Evolutionary conservation across 179 eudicot species (phyloP).

Genomic region (Gypsophila paniculata): DNA sequence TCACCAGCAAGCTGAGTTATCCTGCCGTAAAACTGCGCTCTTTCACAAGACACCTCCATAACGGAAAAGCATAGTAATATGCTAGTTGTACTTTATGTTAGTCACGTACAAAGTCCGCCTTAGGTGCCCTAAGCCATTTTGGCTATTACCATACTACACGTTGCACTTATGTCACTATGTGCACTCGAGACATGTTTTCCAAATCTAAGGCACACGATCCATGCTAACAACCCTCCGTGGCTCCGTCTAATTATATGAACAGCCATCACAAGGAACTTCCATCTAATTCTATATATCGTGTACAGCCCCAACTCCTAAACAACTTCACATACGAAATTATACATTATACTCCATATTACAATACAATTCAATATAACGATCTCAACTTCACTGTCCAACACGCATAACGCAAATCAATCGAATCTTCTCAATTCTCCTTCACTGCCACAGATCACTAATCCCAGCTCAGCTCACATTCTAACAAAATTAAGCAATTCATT

Average conservation of each 20-base stretch:
- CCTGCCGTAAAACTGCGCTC: neutral
- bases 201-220: too few relatives aligned
- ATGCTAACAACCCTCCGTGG: neutral
- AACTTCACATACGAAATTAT: neutral
- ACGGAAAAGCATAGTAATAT: too few relatives aligned
- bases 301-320: neutral
- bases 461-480: neutral
- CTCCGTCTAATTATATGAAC: neutral
- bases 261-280: neutral
- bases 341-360: too few relatives aligned
- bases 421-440: neutral
- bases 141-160: too few relatives aligned
- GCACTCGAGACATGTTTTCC: too few relatives aligned
- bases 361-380: neutral
- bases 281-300: neutral
- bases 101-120: too few relatives aligned
- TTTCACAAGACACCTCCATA: neutral
- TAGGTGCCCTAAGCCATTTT: too few relatives aligned
- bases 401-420: too few relatives aligned
- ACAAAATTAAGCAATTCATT: neutral
- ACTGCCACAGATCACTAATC: neutral
- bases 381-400: slow-evolving; percentile 1
- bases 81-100: too few relatives aligned
- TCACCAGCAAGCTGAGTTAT: neutral
- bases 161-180: too few relatives aligned